These are phyloP conservation scores for Apophysomyces variabilis DNA, from an alignment of 371 early-diverging fungal genomes.

Conservation along the genomic window DNA sequence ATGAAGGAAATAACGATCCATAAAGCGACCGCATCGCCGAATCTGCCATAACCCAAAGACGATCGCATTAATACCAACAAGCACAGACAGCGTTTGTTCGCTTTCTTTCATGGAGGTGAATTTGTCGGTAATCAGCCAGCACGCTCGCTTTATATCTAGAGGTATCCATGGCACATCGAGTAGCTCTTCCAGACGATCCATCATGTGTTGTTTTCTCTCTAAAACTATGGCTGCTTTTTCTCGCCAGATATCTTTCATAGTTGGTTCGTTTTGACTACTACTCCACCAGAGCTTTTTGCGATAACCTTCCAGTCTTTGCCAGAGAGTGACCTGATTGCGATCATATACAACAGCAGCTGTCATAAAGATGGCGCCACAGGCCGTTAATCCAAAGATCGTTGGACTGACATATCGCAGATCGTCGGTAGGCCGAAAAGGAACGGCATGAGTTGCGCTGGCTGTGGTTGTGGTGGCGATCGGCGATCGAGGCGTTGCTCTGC, in stretches of 20 bases:
- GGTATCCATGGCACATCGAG: constrained; percentile 1
- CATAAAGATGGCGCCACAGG: constrained; percentile 7
- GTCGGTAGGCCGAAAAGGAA: background rate
- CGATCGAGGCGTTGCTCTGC: background rate
- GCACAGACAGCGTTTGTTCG: constrained; percentile 44
- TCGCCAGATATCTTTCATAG: constrained; percentile 2
- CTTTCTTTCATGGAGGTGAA: constrained; percentile 16
- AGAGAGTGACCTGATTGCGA: background rate
- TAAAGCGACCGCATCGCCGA: constrained; percentile 52
- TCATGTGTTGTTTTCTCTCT: background rate
- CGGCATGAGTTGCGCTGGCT: background rate
- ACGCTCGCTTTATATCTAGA: background rate
- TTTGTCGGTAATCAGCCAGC: constrained; percentile 1
- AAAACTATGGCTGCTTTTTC: background rate
- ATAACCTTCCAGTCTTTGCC: constrained; percentile 8
- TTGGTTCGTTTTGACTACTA: background rate
- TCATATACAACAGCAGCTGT: constrained; percentile 11
- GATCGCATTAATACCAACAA: constrained; percentile 60
- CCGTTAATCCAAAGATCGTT: constrained; percentile 2
- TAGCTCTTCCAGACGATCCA: background rate
- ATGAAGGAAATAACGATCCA: constrained; percentile 64
- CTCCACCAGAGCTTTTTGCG: background rate
- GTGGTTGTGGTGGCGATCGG: background rate
- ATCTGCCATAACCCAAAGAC: constrained; percentile 70
- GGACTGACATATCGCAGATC: constrained; percentile 4